These are phyloP conservation scores for Geotrichum bryndzae DNA, from an alignment of 1,139 yeast genomes.

Conservation along the genomic window DNA sequence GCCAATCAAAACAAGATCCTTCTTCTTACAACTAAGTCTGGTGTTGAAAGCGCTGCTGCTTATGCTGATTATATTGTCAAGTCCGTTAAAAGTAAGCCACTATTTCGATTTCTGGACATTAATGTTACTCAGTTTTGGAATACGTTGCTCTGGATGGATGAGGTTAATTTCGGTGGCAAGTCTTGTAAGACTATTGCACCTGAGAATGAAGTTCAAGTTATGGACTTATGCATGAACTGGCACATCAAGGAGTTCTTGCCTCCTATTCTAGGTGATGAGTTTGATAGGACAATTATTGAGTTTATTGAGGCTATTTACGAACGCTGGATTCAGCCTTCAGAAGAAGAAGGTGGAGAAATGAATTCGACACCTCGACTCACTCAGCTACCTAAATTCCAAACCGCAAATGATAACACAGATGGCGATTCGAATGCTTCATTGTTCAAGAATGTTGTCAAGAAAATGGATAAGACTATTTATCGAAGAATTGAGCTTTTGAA, in stretches of 20 bases:
- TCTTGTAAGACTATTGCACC: slow-evolving; percentile 44
- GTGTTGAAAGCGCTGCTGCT: slow-evolving; percentile 86
- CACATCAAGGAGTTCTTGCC: slow-evolving; percentile 75
- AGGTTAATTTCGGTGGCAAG: slow-evolving; percentile 79
- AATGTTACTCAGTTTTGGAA: slow-evolving; percentile 83
- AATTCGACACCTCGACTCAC: slow-evolving; percentile 16
- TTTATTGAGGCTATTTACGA: slow-evolving; percentile 67
- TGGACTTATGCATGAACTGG: slow-evolving; percentile 69
- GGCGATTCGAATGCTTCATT: slow-evolving; percentile 19
- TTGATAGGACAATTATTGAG: slow-evolving; percentile 79
- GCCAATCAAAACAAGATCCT: slow-evolving; percentile 76
- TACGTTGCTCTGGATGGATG: slow-evolving; percentile 88
- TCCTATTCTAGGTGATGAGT: slow-evolving; percentile 65
- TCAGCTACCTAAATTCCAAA: slow-evolving; percentile 13
- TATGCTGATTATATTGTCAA: slow-evolving; percentile 84
- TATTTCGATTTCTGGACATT: slow-evolving; percentile 77
- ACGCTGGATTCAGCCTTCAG: slow-evolving; percentile 41
- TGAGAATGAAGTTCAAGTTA: slow-evolving; percentile 50
- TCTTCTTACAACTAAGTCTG: slow-evolving; percentile 65
- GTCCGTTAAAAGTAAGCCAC: slow-evolving; percentile 71
- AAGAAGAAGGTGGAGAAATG: slow-evolving; percentile 34
- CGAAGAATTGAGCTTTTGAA: slow-evolving; percentile 62
- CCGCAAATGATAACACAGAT: slow-evolving; percentile 18
- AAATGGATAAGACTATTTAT: slow-evolving; percentile 57
- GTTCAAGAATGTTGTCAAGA: slow-evolving; percentile 35